Evolutionary conservation across 768 basidiomycete species (phyloP).

Genomic region (Phaffia tasmanica): DNA sequence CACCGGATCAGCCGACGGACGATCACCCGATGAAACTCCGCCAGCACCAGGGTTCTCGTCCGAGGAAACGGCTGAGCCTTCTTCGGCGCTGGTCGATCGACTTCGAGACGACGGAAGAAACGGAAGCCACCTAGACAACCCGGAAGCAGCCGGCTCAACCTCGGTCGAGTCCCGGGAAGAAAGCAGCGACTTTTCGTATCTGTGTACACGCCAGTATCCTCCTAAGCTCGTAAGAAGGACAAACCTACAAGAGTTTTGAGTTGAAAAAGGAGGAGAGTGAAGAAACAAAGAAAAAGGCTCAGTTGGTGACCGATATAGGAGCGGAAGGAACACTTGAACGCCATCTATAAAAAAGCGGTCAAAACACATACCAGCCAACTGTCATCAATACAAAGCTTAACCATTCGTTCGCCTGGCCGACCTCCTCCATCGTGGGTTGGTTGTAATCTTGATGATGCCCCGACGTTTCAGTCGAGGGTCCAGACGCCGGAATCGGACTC

Average conservation of each 20-base stretch:
- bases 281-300: too few species aligned
- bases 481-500: constrained; percentile 33
- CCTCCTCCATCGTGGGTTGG: constrained; percentile 34
- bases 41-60: too few species aligned
- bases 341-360: background rate
- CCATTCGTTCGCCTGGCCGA: constrained; percentile 61
- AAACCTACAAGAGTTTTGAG: constrained; percentile 84
- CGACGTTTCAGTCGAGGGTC: constrained; percentile 25
- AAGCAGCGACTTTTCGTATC: constrained; percentile 15
- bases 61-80: too few species aligned
- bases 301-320: background rate
- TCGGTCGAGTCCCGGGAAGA: background rate
- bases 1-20: too few species aligned
- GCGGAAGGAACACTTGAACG: background rate
- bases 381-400: constrained; percentile 77
- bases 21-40: too few species aligned
- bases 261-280: too few species aligned
- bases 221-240: constrained; percentile 70
- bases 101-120: too few species aligned
- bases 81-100: too few species aligned
- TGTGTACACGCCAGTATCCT: constrained; percentile 42
- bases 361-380: constrained; percentile 1
- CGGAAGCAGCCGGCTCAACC: too few species aligned
- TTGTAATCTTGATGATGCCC: constrained; percentile 27
- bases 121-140: too few species aligned